Percentiles rank a stretch among this genome's conserved stretches.
These are phyloP conservation scores for Cladosporium sp. DNA, from an alignment of 2,329 filamentous ascomycete species.

Conservation along the genomic window DNA sequence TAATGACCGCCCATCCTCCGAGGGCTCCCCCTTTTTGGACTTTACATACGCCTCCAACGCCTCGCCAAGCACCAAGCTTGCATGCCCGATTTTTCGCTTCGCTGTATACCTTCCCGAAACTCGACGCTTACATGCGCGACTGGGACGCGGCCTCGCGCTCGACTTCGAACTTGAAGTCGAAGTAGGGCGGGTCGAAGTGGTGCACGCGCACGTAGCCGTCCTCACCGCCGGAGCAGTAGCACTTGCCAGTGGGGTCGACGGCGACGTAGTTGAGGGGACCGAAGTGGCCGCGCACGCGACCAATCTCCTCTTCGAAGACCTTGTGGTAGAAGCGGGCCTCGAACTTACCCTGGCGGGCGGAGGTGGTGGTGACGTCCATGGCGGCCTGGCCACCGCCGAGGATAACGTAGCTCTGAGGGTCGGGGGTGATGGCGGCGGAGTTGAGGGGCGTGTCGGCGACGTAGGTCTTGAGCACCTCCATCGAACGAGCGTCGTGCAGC, in stretches of 20 bases:
- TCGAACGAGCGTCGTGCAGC: constrained; percentile 78
- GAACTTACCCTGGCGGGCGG: constrained; percentile 94
- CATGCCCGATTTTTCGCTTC: constrained; percentile 14
- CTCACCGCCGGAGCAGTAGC: constrained; percentile 93
- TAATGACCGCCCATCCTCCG: neutral
- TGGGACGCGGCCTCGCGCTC: constrained; percentile 63
- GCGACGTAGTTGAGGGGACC: constrained; percentile 95
- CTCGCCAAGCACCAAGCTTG: constrained; percentile 11
- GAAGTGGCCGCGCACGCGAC: constrained; percentile 93
- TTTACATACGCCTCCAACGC: constrained; percentile 11
- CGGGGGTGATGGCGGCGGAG: constrained; percentile 85
- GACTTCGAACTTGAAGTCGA: constrained; percentile 97
- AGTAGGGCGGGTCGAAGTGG: constrained; percentile 98
- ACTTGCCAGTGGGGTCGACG: constrained; percentile 81
- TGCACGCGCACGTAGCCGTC: constrained; percentile 98
- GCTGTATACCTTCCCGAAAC: neutral
- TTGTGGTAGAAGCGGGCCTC: constrained; percentile 99
- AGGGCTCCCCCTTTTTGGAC: constrained; percentile 3
- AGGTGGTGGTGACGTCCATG: constrained; percentile 96
- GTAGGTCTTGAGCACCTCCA: constrained; percentile 91
- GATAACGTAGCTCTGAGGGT: constrained; percentile 98
- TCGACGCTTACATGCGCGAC: constrained; percentile 12
- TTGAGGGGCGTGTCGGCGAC: constrained; percentile 89
- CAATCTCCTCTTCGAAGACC: constrained; percentile 98
- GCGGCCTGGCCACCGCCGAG: constrained; percentile 96